Evolutionary conservation across 2,329 filamentous ascomycete genomes (phyloP).

Genomic region (Exserohilum turcica): DNA sequence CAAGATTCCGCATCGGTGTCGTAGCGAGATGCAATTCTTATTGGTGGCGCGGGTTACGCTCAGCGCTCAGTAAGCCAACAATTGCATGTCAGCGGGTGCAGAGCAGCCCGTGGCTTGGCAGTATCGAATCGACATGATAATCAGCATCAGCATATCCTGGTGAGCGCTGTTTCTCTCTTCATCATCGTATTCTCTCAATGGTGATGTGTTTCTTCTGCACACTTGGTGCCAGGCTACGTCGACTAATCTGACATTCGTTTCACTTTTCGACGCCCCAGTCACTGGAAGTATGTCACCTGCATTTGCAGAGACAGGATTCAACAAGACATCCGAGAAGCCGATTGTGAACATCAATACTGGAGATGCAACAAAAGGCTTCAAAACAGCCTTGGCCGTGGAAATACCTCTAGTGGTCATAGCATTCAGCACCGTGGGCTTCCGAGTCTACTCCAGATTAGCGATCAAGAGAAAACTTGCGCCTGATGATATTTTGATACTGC

Average conservation of each 20-base stretch:
- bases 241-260: conserved; percentile 1
- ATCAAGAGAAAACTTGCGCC: conserved; percentile 31
- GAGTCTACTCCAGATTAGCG: conserved; percentile 31
- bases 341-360: conserved; percentile 7
- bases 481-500: conserved; percentile 32
- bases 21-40: neutral
- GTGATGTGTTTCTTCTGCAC: neutral
- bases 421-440: conserved; percentile 26
- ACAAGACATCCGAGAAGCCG: conserved; percentile 2
- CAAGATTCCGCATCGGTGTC: conserved; percentile 3
- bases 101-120: conserved; percentile 15
- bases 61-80: conserved; percentile 26
- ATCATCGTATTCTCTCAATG: conserved; percentile 4
- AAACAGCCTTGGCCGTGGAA: conserved; percentile 30
- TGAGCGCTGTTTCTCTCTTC: neutral
- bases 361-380: conserved; percentile 12
- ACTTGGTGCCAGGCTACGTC: conserved; percentile 1
- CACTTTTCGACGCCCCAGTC: neutral
- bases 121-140: conserved; percentile 5
- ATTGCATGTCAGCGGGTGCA: conserved; percentile 17
- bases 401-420: conserved; percentile 34
- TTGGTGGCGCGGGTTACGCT: conserved; percentile 13
- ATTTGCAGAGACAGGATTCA: neutral
- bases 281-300: conserved; percentile 7
- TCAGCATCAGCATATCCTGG: conserved; percentile 16